These are phyloP conservation scores for Fraxinus velutina DNA, from an alignment of 305 asterid species.

Conservation along the genomic window DNA sequence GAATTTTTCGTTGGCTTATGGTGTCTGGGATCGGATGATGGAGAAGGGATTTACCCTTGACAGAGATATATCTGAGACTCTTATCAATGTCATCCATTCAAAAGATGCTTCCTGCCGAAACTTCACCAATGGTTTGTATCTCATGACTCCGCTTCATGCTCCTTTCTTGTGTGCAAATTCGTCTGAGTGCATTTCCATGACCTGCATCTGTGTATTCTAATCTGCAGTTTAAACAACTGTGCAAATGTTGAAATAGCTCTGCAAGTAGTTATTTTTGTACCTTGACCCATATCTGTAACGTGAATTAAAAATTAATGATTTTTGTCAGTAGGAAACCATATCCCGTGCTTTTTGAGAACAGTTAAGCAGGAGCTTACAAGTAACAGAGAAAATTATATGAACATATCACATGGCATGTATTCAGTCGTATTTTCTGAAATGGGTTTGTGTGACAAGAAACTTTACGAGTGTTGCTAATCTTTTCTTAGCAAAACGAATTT, in stretches of 20 bases:
- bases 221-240: slow-evolving; percentile 9
- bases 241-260: neutral
- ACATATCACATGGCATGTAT: neutral
- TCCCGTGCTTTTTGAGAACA: neutral
- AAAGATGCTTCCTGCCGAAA: slow-evolving; percentile 36
- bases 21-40: slow-evolving; percentile 92
- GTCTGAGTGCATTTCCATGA: neutral
- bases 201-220: neutral
- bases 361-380: neutral
- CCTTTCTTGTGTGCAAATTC: neutral
- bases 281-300: neutral
- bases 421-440: neutral
- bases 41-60: slow-evolving; percentile 89
- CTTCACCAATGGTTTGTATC: slow-evolving; percentile 26
- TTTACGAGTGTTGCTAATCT: neutral
- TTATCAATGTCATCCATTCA: slow-evolving; percentile 52
- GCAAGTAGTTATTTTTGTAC: neutral
- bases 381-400: neutral
- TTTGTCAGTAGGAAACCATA: neutral
- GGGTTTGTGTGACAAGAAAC: neutral
- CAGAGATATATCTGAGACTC: slow-evolving; percentile 62
- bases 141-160: neutral
- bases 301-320: neutral
- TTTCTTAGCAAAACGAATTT: neutral
- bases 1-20: slow-evolving; percentile 62